These are phyloP conservation scores for Tricholoma hemisulphureum DNA, from an alignment of 768 basidiomycete species.

Conservation along the genomic window DNA sequence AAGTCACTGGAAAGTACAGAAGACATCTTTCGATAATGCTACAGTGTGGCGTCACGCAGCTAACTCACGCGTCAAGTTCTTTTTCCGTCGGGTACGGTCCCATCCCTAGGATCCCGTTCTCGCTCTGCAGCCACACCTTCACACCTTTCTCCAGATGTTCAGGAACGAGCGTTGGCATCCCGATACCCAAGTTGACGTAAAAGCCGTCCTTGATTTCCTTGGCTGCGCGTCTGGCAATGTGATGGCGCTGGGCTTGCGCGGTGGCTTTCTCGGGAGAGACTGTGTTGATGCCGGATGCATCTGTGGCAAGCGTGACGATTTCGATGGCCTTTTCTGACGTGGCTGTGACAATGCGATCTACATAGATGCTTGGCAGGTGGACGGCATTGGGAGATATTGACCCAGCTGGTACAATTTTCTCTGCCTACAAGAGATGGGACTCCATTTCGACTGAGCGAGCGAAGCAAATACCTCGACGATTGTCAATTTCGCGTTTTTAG, in stretches of 20 bases:
- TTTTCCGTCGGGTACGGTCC: constrained; percentile 85
- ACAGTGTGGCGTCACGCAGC: not conserved
- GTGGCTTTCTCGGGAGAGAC: constrained; percentile 50
- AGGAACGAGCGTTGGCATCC: constrained; percentile 88
- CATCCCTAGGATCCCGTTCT: constrained; percentile 89
- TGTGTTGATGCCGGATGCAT: constrained; percentile 29
- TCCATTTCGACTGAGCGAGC: not conserved
- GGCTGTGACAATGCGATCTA: constrained; percentile 83
- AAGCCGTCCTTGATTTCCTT: constrained; percentile 87
- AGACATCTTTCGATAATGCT: constrained; percentile 5
- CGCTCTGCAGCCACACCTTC: constrained; percentile 87
- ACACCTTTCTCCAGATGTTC: constrained; percentile 72
- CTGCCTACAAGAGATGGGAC: constrained; percentile 53
- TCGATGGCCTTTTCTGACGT: constrained; percentile 79
- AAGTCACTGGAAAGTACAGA: constrained; percentile 57
- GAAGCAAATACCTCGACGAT: constrained; percentile 69
- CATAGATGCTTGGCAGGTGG: constrained; percentile 82
- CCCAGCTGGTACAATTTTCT: constrained; percentile 84
- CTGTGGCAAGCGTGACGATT: constrained; percentile 63
- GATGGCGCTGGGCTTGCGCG: constrained; percentile 56
- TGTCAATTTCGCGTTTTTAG: constrained; percentile 82
- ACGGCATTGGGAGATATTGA: constrained; percentile 78
- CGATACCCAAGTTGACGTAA: constrained; percentile 88
- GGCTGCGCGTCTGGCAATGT: constrained; percentile 84
- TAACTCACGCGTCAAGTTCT: constrained; percentile 73